Conservation (phyloP, 768 basidiomycete genomes). For the Suillus spraguei region DNA sequence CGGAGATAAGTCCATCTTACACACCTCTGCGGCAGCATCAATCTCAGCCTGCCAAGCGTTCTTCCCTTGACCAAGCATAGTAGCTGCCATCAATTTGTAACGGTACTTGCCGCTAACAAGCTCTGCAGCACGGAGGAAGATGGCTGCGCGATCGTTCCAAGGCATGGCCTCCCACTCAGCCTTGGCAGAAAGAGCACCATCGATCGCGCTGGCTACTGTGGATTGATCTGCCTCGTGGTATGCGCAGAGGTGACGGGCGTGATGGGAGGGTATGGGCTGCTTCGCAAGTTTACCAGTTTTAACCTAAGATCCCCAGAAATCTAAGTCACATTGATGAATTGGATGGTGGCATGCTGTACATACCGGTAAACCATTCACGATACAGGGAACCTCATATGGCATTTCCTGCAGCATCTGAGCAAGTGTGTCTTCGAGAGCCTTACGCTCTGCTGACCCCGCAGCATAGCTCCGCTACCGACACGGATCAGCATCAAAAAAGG, state of each 20-base stretch:
- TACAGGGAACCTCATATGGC: conserved; percentile 91
- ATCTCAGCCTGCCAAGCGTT: conserved; percentile 99
- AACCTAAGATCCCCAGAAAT: conserved; percentile 54
- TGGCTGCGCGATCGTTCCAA: conserved; percentile 96
- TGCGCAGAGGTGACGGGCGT: conserved; percentile 75
- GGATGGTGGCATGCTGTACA: conserved; percentile 25
- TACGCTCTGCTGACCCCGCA: conserved; percentile 77
- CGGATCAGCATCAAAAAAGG: neutral
- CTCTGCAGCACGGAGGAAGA: conserved; percentile 98
- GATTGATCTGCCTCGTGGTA: conserved; percentile 89
- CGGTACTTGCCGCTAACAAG: conserved; percentile 94
- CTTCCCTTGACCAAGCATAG: conserved; percentile 98
- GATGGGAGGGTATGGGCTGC: conserved; percentile 86
- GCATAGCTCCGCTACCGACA: conserved; percentile 68
- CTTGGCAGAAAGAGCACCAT: conserved; percentile 86
- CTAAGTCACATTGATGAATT: neutral
- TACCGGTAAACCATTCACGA: conserved; percentile 88
- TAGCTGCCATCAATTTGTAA: conserved; percentile 93
- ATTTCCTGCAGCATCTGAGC: conserved; percentile 78
- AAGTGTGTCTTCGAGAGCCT: conserved; percentile 70
- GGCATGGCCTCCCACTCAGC: conserved; percentile 91
- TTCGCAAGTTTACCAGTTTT: conserved; percentile 78
- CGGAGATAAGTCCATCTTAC: conserved; percentile 21
- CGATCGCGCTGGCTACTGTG: conserved; percentile 77
- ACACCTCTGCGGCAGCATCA: conserved; percentile 95